Conservation (phyloP, 805 yeast genomes). For the Brettanomyces sp. region DNA sequence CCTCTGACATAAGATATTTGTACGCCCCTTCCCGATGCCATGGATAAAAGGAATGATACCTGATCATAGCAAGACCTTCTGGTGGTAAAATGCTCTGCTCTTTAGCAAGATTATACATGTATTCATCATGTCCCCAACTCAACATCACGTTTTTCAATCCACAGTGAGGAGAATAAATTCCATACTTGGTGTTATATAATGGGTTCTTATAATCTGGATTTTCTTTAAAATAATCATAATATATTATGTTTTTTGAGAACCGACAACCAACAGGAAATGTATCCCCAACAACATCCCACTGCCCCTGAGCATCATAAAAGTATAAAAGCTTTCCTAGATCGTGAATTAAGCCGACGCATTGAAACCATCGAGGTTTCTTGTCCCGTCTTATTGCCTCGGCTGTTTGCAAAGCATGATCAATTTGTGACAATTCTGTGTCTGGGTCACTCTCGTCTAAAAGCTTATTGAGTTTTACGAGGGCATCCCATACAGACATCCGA, state of each 20-base stretch:
- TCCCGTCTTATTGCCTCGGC: slow-evolving; percentile 67
- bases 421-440: slow-evolving; percentile 64
- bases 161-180: slow-evolving; percentile 54
- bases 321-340: slow-evolving; percentile 63
- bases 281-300: slow-evolving; percentile 78
- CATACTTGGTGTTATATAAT: slow-evolving; percentile 54
- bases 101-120: slow-evolving; percentile 66
- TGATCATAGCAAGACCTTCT: slow-evolving; percentile 63
- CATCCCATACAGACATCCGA: slow-evolving; percentile 65
- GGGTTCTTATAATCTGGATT: slow-evolving; percentile 60
- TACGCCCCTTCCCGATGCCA: slow-evolving; percentile 70
- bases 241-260: slow-evolving; percentile 49
- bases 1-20: slow-evolving; percentile 51
- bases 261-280: slow-evolving; percentile 71
- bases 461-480: slow-evolving; percentile 49
- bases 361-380: slow-evolving; percentile 68
- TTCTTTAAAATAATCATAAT: slow-evolving; percentile 46
- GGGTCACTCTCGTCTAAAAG: slow-evolving; percentile 67
- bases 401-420: slow-evolving; percentile 67
- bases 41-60: slow-evolving; percentile 70
- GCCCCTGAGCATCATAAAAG: slow-evolving; percentile 64
- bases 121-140: slow-evolving; percentile 76
- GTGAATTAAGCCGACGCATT: slow-evolving; percentile 62
- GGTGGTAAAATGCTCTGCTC: slow-evolving; percentile 53
- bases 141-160: slow-evolving; percentile 64